Base-by-base conservation (phyloP, 805 yeast species). In the Blastobotrys peoriensis region DNA sequence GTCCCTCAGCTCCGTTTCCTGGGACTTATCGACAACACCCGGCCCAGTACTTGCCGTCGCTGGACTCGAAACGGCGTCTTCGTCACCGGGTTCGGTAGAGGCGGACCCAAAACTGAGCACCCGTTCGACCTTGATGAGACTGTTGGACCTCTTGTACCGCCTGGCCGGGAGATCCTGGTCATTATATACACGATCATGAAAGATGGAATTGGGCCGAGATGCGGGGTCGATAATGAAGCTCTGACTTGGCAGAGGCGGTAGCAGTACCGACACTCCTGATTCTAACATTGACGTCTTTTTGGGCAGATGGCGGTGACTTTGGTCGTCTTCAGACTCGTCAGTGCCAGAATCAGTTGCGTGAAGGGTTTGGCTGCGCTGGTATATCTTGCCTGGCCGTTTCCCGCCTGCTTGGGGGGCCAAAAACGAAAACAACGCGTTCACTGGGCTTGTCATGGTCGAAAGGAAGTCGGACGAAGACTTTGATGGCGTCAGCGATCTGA, bases 121-220 rank as follows among this genome's bases (percentile, higher is more conserved):
- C 10, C 17, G 5, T 41, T 5, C 5, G 40, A n/a, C 15, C 27
- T 40, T 23, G 17, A 23, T 25, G 9, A 46, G 16, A 5, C 51
- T 40, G 17, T 44, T 25, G 19, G 41, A 36, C 10, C 36, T 44
- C 34, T 51, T 54, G 49, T 47, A 60, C 47, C 73, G 69, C 3
- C 74, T 65, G 3, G 73, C 73, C 1, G 96, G 96, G 3, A 83
- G 65, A 52, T 83, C 88, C 1, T 64, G 58, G 27, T 79, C 86
- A 9, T 63, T 59, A 59, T 91, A 91, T 0, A 83, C 64, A 52
- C 83, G 79, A 59, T 91, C 98, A 58, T 93, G 97, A 36, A 91
- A 67, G 19, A 91, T 83, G 1, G 80, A 76, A 45, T 76, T 72
- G 6, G 78, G 77, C 37, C 98, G 69, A 1, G 73, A 55, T 0